These are phyloP conservation scores for Penicillium cosmopolitanum DNA, from an alignment of 495 filamentous ascomycete species.

Conservation along the genomic window DNA sequence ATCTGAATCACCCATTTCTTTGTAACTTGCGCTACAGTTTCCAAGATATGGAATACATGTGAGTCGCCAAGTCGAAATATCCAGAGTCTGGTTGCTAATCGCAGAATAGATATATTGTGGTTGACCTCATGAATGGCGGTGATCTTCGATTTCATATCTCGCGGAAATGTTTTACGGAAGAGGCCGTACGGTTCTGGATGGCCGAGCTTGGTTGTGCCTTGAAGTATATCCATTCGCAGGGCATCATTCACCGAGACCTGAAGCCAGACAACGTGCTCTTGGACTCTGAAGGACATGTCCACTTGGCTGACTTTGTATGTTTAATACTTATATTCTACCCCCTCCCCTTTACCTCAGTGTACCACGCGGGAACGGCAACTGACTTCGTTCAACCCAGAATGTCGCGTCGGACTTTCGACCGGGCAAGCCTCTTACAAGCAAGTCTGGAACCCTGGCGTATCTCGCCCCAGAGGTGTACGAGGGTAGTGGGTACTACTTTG, in stretches of 20 bases:
- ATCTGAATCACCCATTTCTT: constrained; percentile 95
- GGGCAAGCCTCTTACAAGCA: constrained; percentile 85
- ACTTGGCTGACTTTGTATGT: constrained; percentile 96
- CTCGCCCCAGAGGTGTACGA: constrained; percentile 94
- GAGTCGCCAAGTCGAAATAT: constrained; percentile 35
- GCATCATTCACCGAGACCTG: constrained; percentile 94
- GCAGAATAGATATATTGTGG: constrained; percentile 81
- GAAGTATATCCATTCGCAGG: constrained; percentile 86
- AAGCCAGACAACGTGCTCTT: constrained; percentile 97
- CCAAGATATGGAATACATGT: constrained; percentile 99
- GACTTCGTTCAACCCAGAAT: constrained; percentile 63
- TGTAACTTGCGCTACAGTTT: constrained; percentile 99
- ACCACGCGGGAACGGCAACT: constrained; percentile 10
- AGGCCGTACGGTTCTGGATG: constrained; percentile 96
- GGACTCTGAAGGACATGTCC: constrained; percentile 93
- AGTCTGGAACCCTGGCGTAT: constrained; percentile 95
- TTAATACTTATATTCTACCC: background rate
- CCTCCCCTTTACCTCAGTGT: background rate
- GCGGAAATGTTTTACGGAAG: constrained; percentile 96
- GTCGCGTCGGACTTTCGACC: constrained; percentile 91
- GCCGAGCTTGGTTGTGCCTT: constrained; percentile 91
- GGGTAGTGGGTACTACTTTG: constrained; percentile 80
- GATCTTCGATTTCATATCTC: constrained; percentile 98
- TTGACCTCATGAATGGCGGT: constrained; percentile 97
- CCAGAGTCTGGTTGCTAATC: constrained; percentile 25